Evolutionary conservation across 257 asterid species (phyloP).

Genomic region (Verbascum thapsus): DNA sequence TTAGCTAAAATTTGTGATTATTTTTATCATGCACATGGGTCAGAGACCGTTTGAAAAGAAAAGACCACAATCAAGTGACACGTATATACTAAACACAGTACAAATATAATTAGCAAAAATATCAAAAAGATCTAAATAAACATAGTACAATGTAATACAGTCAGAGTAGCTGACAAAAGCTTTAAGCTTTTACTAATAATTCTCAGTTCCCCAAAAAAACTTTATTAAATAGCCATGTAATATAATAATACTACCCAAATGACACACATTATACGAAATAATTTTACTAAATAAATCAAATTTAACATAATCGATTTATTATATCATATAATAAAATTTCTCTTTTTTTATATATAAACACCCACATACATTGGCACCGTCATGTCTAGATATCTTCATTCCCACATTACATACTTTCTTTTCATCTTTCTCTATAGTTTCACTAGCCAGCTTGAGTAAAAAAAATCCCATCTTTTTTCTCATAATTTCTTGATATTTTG

Average conservation of each 20-base stretch:
- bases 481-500: slow-evolving; percentile 24
- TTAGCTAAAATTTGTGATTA: no score
- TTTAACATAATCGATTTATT: no score
- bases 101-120: no score
- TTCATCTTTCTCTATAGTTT: no score
- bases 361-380: slow-evolving; percentile 31
- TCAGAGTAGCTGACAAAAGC: slow-evolving; percentile 33
- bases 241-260: slow-evolving; percentile 27
- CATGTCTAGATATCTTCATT: slow-evolving; percentile 48
- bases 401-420: slow-evolving; percentile 23
- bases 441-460: slow-evolving; percentile 20
- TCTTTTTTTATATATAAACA: slow-evolving; percentile 29
- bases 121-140: no score
- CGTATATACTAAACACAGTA: no score
- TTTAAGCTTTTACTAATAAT: slow-evolving; percentile 17
- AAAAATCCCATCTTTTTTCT: slow-evolving; percentile 22
- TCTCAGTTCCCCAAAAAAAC: slow-evolving; percentile 30
- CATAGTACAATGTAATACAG: slow-evolving; percentile 26
- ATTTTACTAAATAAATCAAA: no score
- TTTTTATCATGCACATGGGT: no score
- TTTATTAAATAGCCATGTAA: slow-evolving; percentile 21
- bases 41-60: slow-evolving; percentile 45
- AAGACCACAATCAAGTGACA: slow-evolving; percentile 5
- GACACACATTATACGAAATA: slow-evolving; percentile 28
- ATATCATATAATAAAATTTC: no score